Evolutionary conservation across 495 filamentous ascomycete genomes (phyloP), one percentile per base, ranked within the genome.

Genomic region (Neurospora tetraspora): DNA sequence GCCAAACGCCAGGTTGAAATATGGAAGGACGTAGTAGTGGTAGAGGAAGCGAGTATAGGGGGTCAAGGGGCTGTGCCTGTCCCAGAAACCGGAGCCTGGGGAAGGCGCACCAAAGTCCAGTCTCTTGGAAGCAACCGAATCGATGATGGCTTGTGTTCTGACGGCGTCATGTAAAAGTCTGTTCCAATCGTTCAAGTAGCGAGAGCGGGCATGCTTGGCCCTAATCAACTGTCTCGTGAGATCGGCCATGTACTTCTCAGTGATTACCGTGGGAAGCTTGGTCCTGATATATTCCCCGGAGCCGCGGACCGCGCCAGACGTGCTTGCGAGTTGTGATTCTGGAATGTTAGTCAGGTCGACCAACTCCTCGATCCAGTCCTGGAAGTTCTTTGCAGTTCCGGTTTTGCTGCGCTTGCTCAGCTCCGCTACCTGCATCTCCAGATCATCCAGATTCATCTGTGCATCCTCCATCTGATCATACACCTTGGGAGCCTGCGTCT

Each of bases 361-460:
- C 27, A 99, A 76, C 71, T 89, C 96, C 73, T 97, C 95, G 74
- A 99, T 96, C 96, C 96, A 99, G 71, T 97, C 95, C 72, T 91
- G 89, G 80, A 94, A 96, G 65, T 92, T 87, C 68, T 85, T 88
- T 4, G 92, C 92, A n/a, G 89, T 93, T 14, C 93, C 94, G 27
- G 88, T 91, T 83, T 97, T 97, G 27, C 53, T 65, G 72, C 94
- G 86, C 75, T 90, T 88, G 69, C 90, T 88, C 38, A 99, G 86
- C 81, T 93, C 90, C 34, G 85, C 80, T 14, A 98, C 91, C 76
- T 96, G 93, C 3, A 86, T 83, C 74, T 97, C 94, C 18, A 97
- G 81, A 73, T 92, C 89, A 76, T 96, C 93, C 4, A 98, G 83
- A 69, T 91, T 90, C 70, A 90, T 88, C 47, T 92, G 89, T 2